Evolutionary conservation across 2,329 filamentous ascomycete genomes (phyloP), one percentile per base, ranked within the genome.

Genomic region (Drechslerella coelobrocha): DNA sequence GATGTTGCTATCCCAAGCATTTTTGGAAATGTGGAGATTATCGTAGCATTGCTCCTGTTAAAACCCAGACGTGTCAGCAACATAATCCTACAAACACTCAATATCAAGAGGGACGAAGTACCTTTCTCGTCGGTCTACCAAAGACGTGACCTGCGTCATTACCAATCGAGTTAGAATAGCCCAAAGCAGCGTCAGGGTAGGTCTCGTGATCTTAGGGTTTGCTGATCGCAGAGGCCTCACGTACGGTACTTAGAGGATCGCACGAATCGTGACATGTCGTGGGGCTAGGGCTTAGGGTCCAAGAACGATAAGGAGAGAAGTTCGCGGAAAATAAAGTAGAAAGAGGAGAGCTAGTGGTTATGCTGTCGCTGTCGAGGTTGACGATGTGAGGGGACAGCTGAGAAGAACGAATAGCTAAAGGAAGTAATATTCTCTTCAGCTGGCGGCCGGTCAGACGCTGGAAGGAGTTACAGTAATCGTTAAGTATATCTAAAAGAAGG

Each of bases 1-100:
- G 78, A 99, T 83, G 82, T 99, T 99, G 77, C 92, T 97, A 81
- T 99, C 94, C 94, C 94, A 99, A 61, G 94, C 94, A 87, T 99
- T 99, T 81, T 89, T 91, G 78, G 92, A 97, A 81, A 99, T 91
- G 79, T 91, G 91, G 76, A 99, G 83, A 81, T 97, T 97, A 81
- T 99, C 94, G 82, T 97, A 99, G 84, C 92, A 97, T 85, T 91
- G 90, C 80, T 99, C 94, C 86, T 88, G 37, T 73, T 56, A 56
- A 24, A 1, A 51, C 21, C 24, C 14, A n/a, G 17, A 26, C 21
- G 9, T 39, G 24, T 59, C 55, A 60, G 45, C 8, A 27, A 21
- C 24, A 17, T 9, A 9, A 6, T 10, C 10, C 17, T 68, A 21
- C 14, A 23, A 39, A 19, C 19, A 34, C 17, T 52, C 52, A 56